Evolutionary conservation across 768 basidiomycete genomes (phyloP), one percentile per base, ranked within the genome.

Genomic region (Vishniacozyma victoriae): DNA sequence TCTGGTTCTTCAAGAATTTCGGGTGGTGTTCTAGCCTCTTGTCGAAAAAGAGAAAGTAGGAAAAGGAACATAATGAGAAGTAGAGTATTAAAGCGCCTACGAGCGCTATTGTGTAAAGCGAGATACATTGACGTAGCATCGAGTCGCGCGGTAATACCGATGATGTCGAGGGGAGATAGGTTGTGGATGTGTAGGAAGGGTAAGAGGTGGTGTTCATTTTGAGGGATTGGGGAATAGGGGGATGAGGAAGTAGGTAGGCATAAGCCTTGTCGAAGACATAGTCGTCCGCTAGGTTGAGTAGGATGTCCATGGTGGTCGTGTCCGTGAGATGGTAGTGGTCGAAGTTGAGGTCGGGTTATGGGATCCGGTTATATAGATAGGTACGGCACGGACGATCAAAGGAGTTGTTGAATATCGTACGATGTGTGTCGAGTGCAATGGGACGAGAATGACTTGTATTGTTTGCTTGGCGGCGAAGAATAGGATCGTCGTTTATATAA

Each of bases 21-120:
- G 95, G 95, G 74, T 99, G 95, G 25, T 79, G 84, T 86, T 92
- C 89, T 86, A 95, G 18, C 85, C 86, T 64, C 86, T 52, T 85
- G 74, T 97, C 90, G 80, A 96, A 99, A 47, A 97, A 81, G 73
- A 78, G 83, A 36, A 73, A 73, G 74, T 88, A 99, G 3, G 89
- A 90, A 20, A 87, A 72, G 35, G 78, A 75, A n/a, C 90, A 91
- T 59, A 96, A 85, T 20, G 84, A 43, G 73, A 95, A 91, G 73
- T 99, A 99, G 39, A 99, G 78, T 41, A 83, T 19, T 60, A 85
- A 80, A 49, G 93, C 86, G 52, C 91, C 91, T 49, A 88, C 59
- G 44, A 86, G 72, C 1, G 90, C 92, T 55, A 97, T 64, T 20
- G 76, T 68, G 54, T 73, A 71, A 50, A 97, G 75, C 1, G 90